phyloP scores from a whole-genome alignment of 495 filamentous ascomycete species.

The Trichodelitschia bisporula region DNA sequence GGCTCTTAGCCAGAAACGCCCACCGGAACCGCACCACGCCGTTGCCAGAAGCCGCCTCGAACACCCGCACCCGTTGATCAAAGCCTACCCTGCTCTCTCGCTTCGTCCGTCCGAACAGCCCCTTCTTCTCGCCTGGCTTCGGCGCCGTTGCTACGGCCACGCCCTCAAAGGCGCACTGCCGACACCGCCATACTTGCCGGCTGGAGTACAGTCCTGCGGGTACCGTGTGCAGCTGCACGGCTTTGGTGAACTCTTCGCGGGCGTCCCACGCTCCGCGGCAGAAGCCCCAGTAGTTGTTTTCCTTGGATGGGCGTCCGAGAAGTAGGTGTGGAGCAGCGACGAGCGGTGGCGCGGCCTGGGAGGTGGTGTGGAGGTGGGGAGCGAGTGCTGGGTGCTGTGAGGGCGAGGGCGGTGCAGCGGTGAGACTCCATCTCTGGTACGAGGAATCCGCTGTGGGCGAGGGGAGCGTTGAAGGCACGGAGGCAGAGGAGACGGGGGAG shows the following conservation, averaged over 20 bases:
- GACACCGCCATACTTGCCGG: slow-evolving; percentile 18
- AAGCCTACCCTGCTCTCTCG: no score
- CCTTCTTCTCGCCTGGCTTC: slow-evolving; percentile 12
- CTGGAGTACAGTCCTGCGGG: slow-evolving; percentile 17
- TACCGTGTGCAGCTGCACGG: slow-evolving; percentile 14
- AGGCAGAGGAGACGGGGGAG: slow-evolving; percentile 4
- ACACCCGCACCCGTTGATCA: no score
- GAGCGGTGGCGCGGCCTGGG: background rate
- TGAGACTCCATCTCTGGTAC: background rate
- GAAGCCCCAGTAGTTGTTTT: slow-evolving; percentile 24
- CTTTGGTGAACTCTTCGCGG: slow-evolving; percentile 17
- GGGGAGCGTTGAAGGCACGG: slow-evolving; percentile 5
- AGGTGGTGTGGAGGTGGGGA: background rate
- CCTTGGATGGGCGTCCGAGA: slow-evolving; percentile 12
- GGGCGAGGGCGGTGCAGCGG: background rate
- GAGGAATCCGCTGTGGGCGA: background rate
- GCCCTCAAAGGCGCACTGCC: slow-evolving; percentile 20
- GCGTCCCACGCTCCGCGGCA: slow-evolving; percentile 27
- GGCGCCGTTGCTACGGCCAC: slow-evolving; percentile 7
- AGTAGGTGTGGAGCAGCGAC: slow-evolving; percentile 10
- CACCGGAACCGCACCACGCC: slow-evolving; percentile 23
- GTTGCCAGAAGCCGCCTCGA: slow-evolving; percentile 8
- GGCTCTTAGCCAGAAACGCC: slow-evolving; percentile 26
- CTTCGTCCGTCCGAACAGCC: no score
- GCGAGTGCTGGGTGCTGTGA: background rate